Base-by-base conservation (phyloP, 441 rosid genomes). In the Adansonia rubrostipa region DNA sequence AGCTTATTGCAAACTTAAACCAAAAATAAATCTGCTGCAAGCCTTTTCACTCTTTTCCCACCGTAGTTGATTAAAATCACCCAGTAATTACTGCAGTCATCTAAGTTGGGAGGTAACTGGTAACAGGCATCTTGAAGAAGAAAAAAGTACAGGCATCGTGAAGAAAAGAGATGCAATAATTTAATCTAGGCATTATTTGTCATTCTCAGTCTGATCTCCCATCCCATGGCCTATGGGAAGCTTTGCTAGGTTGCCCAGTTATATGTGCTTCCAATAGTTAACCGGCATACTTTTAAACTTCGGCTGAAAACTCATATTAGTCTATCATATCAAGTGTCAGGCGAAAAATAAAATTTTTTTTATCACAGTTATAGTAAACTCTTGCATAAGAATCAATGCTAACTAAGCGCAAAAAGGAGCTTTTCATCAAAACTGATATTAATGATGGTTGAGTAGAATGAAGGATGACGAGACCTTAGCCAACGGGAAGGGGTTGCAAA, bases 1-100 rank as follows among this genome's bases (percentile, higher is more conserved):
- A 1, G 33, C 64, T 2, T 60, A 9, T 20, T 20, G 1, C 28
- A 6, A 57, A 19, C 22, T 19, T 54, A 54, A 36, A 36, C 42
- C 42, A 36, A 36, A 36, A 36, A 36, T 36, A 36, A 36, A 36
- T 36, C 42, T n/a, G 24, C 11, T 40, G 71, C 71, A 66, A 40
- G 71, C 6, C 5, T 66, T 66, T 9, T 66, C 7, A 66, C 54
- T 48, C 22, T 4, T 36, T 36, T 65, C 11, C 45, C 19, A 36
- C 22, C 40, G 0, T n/a, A 7, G 20, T 36, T 36, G 13, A 64
- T 65, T 65, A 40, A n/a, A 36, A 65, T 42, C 70, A 65, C 70
- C 22, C 73, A 20, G 56, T 19, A 45, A 22, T 44, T 66, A 44
- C 53, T 17, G 33, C 71, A 67, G 24, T 67, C 71, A 44, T 44